phyloP scores from a whole-genome alignment of 345 rosid species.

The Laguncularia racemosa region DNA sequence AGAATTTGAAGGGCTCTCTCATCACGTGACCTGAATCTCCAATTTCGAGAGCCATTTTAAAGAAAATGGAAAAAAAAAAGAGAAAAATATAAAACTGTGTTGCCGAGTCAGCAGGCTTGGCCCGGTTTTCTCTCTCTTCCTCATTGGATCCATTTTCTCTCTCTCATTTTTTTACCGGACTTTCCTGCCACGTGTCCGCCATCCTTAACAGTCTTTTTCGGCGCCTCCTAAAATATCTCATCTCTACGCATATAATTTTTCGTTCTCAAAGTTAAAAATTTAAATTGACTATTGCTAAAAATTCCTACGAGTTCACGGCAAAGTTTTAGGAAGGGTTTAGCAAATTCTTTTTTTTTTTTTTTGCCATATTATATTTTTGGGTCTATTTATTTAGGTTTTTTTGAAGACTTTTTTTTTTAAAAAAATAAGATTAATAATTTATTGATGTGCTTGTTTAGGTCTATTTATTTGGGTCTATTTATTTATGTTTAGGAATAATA shows the following conservation, averaged over 20 bases:
- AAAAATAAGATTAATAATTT: too few species aligned
- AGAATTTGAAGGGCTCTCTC: not conserved
- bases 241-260: not conserved
- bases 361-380: too few species aligned
- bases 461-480: too few species aligned
- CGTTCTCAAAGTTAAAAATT: too few species aligned
- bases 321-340: too few species aligned
- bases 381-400: too few species aligned
- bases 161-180: conserved; percentile 1
- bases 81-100: conserved; percentile 7
- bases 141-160: conserved; percentile 7
- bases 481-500: too few species aligned
- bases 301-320: too few species aligned
- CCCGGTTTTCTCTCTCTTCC: not conserved
- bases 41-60: not conserved
- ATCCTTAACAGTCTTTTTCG: not conserved
- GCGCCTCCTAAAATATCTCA: conserved; percentile 9
- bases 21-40: conserved; percentile 45
- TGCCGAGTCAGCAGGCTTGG: conserved; percentile 23
- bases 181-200: conserved; percentile 16
- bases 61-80: conserved; percentile 6
- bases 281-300: too few species aligned
- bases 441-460: too few species aligned
- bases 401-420: too few species aligned
- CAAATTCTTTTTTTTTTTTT: too few species aligned